These are phyloP conservation scores for Trifolium pratense DNA, from an alignment of 306 rosid genomes.

Conservation along the genomic window DNA sequence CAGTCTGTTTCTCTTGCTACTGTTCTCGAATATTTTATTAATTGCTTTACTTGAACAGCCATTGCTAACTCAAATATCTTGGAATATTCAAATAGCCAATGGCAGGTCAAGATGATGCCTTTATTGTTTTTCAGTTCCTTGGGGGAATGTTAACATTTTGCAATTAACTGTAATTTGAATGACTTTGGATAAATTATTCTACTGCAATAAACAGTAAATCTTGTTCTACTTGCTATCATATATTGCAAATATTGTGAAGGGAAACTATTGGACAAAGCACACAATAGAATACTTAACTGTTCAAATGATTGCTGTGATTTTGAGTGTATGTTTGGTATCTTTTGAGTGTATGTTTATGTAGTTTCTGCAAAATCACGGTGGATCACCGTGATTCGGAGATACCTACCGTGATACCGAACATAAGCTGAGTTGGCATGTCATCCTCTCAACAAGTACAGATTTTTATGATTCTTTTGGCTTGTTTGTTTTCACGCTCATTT, in stretches of 20 bases:
- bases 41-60: constrained; percentile 40
- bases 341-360: too few relatives aligned
- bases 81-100: constrained; percentile 37
- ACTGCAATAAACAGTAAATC: constrained; percentile 20
- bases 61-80: constrained; percentile 18
- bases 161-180: constrained; percentile 29
- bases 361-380: too few relatives aligned
- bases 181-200: constrained; percentile 20
- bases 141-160: constrained; percentile 30
- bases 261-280: constrained; percentile 4
- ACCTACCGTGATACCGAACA: too few relatives aligned
- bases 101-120: constrained; percentile 28
- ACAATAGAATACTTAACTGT: not conserved
- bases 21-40: constrained; percentile 19
- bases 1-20: constrained; percentile 17
- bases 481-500: too few relatives aligned
- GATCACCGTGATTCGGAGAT: too few relatives aligned
- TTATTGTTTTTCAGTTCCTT: constrained; percentile 35
- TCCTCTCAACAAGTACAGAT: too few relatives aligned
- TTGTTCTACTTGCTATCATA: constrained; percentile 15
- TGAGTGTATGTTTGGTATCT: too few relatives aligned
- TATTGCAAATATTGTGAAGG: constrained; percentile 27
- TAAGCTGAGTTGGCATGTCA: too few relatives aligned
- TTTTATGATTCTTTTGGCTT: too few relatives aligned
- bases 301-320: not conserved